Conservation (phyloP, 345 rosid genomes). For the Dimocarpus longan region DNA sequence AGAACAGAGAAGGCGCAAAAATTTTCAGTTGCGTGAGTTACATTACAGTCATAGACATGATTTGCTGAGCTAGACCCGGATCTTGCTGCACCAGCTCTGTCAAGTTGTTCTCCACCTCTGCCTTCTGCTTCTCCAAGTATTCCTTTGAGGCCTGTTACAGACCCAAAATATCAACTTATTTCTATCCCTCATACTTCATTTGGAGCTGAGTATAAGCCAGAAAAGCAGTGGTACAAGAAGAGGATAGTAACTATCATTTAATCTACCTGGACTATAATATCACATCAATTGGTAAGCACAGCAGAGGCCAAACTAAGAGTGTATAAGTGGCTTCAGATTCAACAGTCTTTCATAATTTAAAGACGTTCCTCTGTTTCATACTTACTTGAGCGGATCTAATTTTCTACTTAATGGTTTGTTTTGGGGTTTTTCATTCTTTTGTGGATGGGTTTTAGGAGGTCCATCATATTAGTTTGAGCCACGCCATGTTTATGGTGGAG, state of each 20-base stretch:
- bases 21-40: background rate
- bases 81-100: conserved; percentile 94
- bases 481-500: too few relatives aligned
- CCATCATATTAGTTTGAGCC: too few relatives aligned
- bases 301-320: background rate
- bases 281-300: background rate
- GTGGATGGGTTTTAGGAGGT: background rate
- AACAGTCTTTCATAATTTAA: too few relatives aligned
- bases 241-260: background rate
- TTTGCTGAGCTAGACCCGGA: conserved; percentile 83
- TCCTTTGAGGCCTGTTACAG: conserved; percentile 75
- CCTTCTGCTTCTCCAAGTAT: conserved; percentile 83
- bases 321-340: too few relatives aligned
- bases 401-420: too few relatives aligned
- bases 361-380: too few relatives aligned
- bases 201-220: background rate
- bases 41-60: conserved; percentile 73
- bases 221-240: background rate
- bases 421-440: background rate
- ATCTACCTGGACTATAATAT: background rate
- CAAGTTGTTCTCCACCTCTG: conserved; percentile 84
- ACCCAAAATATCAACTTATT: conserved; percentile 7
- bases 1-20: background rate
- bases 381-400: too few relatives aligned
- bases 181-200: background rate